Evolutionary conservation across 2,329 filamentous ascomycete genomes (phyloP).

Genomic region (Beauveria caledonica): DNA sequence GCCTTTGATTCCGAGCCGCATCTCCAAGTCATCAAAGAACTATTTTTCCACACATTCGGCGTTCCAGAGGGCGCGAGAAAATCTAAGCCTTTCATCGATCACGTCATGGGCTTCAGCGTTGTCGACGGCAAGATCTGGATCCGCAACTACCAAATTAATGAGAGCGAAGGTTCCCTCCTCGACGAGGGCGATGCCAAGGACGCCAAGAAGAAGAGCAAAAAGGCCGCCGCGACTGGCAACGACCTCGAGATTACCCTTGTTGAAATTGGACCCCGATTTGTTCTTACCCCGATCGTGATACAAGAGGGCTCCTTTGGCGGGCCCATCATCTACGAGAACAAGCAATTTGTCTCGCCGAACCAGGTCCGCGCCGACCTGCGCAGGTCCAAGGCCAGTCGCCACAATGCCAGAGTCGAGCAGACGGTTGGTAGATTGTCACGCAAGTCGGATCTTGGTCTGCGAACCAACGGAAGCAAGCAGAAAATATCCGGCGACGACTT

Average conservation of each 20-base stretch:
- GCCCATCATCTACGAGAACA: conserved; percentile 96
- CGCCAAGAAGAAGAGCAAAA: conserved; percentile 28
- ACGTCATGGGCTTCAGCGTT: conserved; percentile 85
- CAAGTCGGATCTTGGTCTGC: conserved; percentile 68
- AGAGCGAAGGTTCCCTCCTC: conserved; percentile 57
- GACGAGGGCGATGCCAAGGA: conserved; percentile 37
- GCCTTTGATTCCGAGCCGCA: conserved; percentile 77
- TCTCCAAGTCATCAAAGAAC: conserved; percentile 76
- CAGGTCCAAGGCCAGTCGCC: conserved; percentile 65
- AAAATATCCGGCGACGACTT: conserved; percentile 55
- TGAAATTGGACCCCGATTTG: conserved; percentile 89
- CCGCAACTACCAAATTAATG: conserved; percentile 85
- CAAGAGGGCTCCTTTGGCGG: conserved; percentile 92
- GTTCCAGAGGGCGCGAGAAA: conserved; percentile 84
- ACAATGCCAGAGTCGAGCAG: conserved; percentile 69
- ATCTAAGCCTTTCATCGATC: conserved; percentile 92
- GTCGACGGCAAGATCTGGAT: conserved; percentile 95
- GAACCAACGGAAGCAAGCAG: conserved; percentile 55
- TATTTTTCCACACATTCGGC: conserved; percentile 84
- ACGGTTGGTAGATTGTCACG: conserved; percentile 63
- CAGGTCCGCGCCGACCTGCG: conserved; percentile 79
- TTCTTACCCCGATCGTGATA: conserved; percentile 89
- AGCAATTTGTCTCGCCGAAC: conserved; percentile 94
- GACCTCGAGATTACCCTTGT: conserved; percentile 74
- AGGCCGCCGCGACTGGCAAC: conserved; percentile 55